Percentiles rank a stretch among this genome's conserved stretches.
phyloP scores from a whole-genome alignment of 2,329 filamentous ascomycete genomes.

The Xylariaceae sp. region DNA sequence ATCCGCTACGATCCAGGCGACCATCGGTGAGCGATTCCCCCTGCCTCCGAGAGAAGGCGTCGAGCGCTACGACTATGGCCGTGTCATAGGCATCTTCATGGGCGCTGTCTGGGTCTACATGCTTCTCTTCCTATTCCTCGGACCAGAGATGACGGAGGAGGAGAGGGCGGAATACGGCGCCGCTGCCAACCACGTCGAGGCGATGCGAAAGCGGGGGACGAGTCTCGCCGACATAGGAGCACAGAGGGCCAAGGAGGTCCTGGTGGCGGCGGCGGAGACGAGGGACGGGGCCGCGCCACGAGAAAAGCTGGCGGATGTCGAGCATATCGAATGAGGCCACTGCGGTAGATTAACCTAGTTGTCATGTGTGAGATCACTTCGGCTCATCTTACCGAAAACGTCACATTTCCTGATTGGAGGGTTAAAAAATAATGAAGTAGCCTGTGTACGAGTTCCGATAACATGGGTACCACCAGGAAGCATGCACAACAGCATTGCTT shows the following conservation, averaged over 20 bases:
- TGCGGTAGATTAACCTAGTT: no score
- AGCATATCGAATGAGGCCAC: conserved; percentile 9
- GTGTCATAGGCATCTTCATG: conserved; percentile 13
- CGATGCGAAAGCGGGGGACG: conserved; percentile 13
- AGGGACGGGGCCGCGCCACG: no score
- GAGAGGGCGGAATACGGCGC: conserved; percentile 11
- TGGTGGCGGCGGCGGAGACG: conserved; percentile 2
- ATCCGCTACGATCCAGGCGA: conserved; percentile 13
- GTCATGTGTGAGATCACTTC: no score
- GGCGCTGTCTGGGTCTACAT: conserved; percentile 10
- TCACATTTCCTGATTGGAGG: no score
- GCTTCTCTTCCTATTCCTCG: conserved; percentile 9
- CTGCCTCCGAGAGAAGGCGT: conserved; percentile 10
- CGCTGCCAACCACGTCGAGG: conserved; percentile 9
- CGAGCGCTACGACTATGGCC: conserved; percentile 13
- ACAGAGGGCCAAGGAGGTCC: conserved; percentile 5
- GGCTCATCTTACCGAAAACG: no score
- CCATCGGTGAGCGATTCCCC: conserved; percentile 13
- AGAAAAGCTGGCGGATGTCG: no score
- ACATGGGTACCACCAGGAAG: no score
- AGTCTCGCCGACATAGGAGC: conserved; percentile 12
- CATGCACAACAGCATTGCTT: no score
- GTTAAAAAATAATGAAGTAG: no score
- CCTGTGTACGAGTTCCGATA: no score
- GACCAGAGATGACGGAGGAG: conserved; percentile 18